Conservation (phyloP, 805 yeast species). For the Brettanomyces sp. region DNA sequence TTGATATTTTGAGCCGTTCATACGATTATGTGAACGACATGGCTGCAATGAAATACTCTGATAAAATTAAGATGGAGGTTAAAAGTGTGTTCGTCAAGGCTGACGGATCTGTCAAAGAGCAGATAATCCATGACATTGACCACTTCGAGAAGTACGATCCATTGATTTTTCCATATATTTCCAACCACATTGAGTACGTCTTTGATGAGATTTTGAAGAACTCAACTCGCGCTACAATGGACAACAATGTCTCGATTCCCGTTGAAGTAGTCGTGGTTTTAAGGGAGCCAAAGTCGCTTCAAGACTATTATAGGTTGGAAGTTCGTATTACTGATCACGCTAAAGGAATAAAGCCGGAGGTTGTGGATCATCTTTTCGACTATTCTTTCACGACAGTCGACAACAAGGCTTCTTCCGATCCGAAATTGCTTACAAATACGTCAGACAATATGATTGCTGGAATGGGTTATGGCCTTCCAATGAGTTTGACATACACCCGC, state of each 20-base stretch:
- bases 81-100: constrained; percentile 27
- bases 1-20: constrained; percentile 52
- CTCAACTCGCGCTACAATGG: constrained; percentile 81
- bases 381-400: constrained; percentile 81
- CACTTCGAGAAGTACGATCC: constrained; percentile 8
- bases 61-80: constrained; percentile 49
- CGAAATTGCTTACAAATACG: constrained; percentile 53
- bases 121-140: constrained; percentile 26
- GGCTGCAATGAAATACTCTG: constrained; percentile 76
- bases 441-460: constrained; percentile 66
- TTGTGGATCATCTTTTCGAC: constrained; percentile 64
- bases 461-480: constrained; percentile 91
- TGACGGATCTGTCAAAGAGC: constrained; percentile 22
- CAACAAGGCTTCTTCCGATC: constrained; percentile 36
- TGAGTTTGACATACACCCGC: constrained; percentile 67
- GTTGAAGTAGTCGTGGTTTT: constrained; percentile 38
- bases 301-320: constrained; percentile 34
- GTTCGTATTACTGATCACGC: constrained; percentile 80
- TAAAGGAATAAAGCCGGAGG: constrained; percentile 70
- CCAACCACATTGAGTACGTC: constrained; percentile 81
- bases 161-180: constrained; percentile 70
- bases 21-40: constrained; percentile 75
- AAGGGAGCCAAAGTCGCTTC: constrained; percentile 19
- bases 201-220: constrained; percentile 82
- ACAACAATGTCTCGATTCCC: constrained; percentile 41